These are phyloP conservation scores for Asparagopsis taxiformis DNA, from an alignment of 31 red algal species.

Conservation along the genomic window DNA sequence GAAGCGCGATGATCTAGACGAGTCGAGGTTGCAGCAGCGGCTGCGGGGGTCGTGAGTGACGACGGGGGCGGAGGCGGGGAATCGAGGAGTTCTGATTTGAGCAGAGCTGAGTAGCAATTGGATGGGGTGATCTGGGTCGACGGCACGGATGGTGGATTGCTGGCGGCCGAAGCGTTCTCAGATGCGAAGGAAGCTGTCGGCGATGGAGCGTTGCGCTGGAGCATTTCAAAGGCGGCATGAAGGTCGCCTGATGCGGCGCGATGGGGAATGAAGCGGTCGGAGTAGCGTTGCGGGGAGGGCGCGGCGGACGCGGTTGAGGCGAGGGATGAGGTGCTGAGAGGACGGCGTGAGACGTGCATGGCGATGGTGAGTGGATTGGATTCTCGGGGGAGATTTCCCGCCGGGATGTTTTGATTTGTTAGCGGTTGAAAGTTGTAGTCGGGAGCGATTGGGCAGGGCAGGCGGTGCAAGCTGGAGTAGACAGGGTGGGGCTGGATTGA, in stretches of 20 bases:
- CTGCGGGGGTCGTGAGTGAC: neutral
- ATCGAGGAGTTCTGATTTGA: constrained; percentile 41
- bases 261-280: constrained; percentile 12
- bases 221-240: neutral
- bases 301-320: neutral
- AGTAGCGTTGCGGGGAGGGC: constrained; percentile 7
- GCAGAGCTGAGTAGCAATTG: constrained; percentile 20
- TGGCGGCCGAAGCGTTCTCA: constrained; percentile 2
- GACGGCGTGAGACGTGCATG: neutral
- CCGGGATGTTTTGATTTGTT: too few relatives aligned
- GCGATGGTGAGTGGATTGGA: too few relatives aligned
- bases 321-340: neutral
- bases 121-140: constrained; percentile 9
- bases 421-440: too few relatives aligned
- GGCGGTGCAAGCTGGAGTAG: too few relatives aligned
- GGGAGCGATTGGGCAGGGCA: too few relatives aligned
- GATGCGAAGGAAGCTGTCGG: too few relatives aligned
- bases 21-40: constrained; percentile 9
- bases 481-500: too few relatives aligned
- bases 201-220: neutral
- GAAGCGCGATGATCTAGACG: neutral
- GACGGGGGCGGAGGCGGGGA: constrained; percentile 2
- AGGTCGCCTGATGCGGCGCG: constrained; percentile 5
- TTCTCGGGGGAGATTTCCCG: too few relatives aligned
- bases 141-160: neutral